Percentiles rank a stretch among this genome's conserved stretches.
Evolutionary conservation across 2,329 filamentous ascomycete species (phyloP).

Genomic region (Juglanconis juglandina): DNA sequence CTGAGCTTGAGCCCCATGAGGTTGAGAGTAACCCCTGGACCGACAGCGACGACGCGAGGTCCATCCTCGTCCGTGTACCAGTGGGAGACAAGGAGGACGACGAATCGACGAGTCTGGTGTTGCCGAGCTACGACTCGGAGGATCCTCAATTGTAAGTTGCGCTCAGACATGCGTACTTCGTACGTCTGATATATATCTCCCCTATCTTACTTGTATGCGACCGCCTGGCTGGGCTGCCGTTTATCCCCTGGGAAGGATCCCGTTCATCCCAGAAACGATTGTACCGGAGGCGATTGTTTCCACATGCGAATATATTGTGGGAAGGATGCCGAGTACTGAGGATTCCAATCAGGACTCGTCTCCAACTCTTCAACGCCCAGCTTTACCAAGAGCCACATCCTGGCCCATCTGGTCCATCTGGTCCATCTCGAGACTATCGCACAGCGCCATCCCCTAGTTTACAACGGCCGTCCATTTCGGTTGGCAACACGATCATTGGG

Average conservation of each 20-base stretch:
- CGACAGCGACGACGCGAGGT: slow-evolving; percentile 31
- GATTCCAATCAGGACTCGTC: no score
- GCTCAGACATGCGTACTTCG: slow-evolving; percentile 17
- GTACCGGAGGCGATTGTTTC: no score
- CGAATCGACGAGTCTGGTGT: slow-evolving; percentile 37
- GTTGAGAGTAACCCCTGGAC: slow-evolving; percentile 39
- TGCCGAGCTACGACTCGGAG: slow-evolving; percentile 40
- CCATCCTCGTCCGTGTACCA: slow-evolving; percentile 21
- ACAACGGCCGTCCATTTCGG: no score
- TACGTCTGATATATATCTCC: slow-evolving; percentile 2
- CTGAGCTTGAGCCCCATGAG: slow-evolving; percentile 29
- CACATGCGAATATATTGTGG: no score
- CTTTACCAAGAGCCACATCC: not conserved
- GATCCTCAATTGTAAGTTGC: slow-evolving; percentile 43
- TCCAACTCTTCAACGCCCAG: not conserved
- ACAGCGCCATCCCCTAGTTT: no score
- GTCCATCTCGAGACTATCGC: not conserved
- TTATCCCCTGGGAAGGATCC: no score
- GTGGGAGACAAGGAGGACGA: slow-evolving; percentile 17
- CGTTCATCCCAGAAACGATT: no score
- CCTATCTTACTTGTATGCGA: not conserved
- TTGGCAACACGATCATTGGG: no score
- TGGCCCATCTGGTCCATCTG: not conserved
- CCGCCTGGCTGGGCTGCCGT: no score
- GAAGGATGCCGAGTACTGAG: no score